A percentile compares a stretch with the other conserved stretches of the same genome.
These are phyloP conservation scores for Pholiota conissans DNA, from an alignment of 768 basidiomycete species.

Conservation along the genomic window DNA sequence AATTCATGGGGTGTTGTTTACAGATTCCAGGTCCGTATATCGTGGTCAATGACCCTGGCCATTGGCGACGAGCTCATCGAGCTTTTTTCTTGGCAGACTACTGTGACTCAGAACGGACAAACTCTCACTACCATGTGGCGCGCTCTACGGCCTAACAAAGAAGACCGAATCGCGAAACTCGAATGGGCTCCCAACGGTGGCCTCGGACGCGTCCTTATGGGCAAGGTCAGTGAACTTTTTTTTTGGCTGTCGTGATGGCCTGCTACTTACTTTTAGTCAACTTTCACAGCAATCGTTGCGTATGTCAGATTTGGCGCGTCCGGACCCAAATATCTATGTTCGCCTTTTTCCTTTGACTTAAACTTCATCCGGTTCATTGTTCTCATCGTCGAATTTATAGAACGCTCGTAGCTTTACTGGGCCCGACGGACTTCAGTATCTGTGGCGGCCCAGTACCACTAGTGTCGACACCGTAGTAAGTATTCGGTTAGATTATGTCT, in stretches of 20 bases:
- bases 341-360: constrained; percentile 13
- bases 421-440: constrained; percentile 79
- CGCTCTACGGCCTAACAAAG: constrained; percentile 79
- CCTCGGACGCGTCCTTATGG: constrained; percentile 82
- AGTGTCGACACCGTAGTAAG: constrained; percentile 62
- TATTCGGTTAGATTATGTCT: constrained; percentile 17
- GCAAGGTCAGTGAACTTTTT: constrained; percentile 58
- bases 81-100: constrained; percentile 54
- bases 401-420: constrained; percentile 74
- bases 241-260: background rate
- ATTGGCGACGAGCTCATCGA: constrained; percentile 11
- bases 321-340: constrained; percentile 63
- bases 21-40: constrained; percentile 69
- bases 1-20: constrained; percentile 81
- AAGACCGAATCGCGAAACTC: constrained; percentile 85
- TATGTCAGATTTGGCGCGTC: constrained; percentile 81
- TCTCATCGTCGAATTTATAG: constrained; percentile 31
- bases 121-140: constrained; percentile 80
- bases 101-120: constrained; percentile 58
- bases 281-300: constrained; percentile 42
- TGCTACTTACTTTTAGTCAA: constrained; percentile 20
- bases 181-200: constrained; percentile 86
- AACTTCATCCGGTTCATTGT: constrained; percentile 8
- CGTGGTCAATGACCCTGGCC: background rate
- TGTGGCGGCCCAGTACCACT: constrained; percentile 72